Conservation (phyloP, 1,284 basidiomycete genomes). For the Malassezia brasiliensis region DNA sequence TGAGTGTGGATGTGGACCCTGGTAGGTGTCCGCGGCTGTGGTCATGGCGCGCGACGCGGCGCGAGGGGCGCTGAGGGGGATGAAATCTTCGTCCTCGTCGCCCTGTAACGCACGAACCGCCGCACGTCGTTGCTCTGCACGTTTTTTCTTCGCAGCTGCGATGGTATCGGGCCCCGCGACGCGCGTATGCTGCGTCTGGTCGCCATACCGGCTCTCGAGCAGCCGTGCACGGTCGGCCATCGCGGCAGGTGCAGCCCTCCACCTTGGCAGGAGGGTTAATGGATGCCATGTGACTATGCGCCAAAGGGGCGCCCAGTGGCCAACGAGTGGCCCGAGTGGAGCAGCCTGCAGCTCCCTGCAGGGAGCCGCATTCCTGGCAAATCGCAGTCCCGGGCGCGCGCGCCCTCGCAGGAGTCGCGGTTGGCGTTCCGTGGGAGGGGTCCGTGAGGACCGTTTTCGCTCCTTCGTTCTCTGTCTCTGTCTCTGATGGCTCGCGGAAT, state of each 20-base stretch:
- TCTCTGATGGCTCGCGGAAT: constrained; percentile 1
- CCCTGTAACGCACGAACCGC: neutral
- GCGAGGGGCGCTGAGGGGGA: neutral
- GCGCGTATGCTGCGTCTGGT: neutral
- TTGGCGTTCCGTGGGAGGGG: no score
- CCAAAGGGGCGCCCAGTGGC: neutral
- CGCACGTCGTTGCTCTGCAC: neutral
- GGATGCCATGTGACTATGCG: neutral
- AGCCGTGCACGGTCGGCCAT: constrained; percentile 11
- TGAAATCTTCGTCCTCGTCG: neutral
- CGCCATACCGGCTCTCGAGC: constrained; percentile 15
- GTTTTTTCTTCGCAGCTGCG: neutral
- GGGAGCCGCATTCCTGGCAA: neutral
- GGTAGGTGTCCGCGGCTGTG: neutral
- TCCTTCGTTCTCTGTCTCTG: neutral
- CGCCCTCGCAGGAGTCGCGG: no score
- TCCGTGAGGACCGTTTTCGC: no score
- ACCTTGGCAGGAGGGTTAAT: neutral
- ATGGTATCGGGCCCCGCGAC: neutral
- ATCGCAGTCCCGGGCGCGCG: neutral
- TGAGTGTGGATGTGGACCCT: constrained; percentile 32
- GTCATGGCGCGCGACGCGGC: neutral
- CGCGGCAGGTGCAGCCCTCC: neutral
- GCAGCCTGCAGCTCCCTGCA: constrained; percentile 3
- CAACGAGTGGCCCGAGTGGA: no score